phyloP scores from a whole-genome alignment of 1,139 yeast species.

The Blastobotrys niveus region DNA sequence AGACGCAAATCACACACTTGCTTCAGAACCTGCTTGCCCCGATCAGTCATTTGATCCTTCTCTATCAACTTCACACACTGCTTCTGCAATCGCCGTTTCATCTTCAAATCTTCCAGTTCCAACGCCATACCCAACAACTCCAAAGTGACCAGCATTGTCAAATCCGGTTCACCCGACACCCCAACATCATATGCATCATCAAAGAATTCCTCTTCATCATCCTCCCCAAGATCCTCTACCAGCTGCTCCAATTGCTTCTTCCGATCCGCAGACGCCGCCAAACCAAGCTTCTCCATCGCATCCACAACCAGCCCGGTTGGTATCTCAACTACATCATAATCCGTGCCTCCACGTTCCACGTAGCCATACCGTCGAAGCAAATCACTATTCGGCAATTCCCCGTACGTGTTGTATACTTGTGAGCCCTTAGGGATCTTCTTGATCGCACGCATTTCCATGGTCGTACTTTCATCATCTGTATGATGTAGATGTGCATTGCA shows the following conservation, averaged over 20 bases:
- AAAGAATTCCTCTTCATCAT: slow-evolving; percentile 24
- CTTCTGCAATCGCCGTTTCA: slow-evolving; percentile 15
- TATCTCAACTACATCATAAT: slow-evolving; percentile 76
- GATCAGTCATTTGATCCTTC: slow-evolving; percentile 20
- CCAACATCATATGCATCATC: slow-evolving; percentile 34
- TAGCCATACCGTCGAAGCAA: slow-evolving; percentile 86
- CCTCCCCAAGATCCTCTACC: slow-evolving; percentile 20
- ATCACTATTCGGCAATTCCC: slow-evolving; percentile 86
- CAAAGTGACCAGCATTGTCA: slow-evolving; percentile 18
- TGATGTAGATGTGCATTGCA: slow-evolving; percentile 63
- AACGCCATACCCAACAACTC: slow-evolving; percentile 10
- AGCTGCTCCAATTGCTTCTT: slow-evolving; percentile 19
- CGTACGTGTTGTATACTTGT: slow-evolving; percentile 83
- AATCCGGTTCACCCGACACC: slow-evolving; percentile 24
- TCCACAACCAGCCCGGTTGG: slow-evolving; percentile 24
- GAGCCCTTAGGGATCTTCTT: slow-evolving; percentile 55
- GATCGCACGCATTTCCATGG: slow-evolving; percentile 65
- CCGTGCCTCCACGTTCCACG: slow-evolving; percentile 71
- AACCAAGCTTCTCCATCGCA: slow-evolving; percentile 15
- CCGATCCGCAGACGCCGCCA: slow-evolving; percentile 17
- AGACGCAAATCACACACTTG: slow-evolving; percentile 21
- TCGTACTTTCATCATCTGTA: slow-evolving; percentile 32
- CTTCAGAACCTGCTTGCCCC: slow-evolving; percentile 20
- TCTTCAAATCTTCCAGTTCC: slow-evolving; percentile 12
- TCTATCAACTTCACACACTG: slow-evolving; percentile 20